These are phyloP conservation scores for Serendipita sp. DNA, from an alignment of 768 basidiomycete genomes.

Conservation along the genomic window DNA sequence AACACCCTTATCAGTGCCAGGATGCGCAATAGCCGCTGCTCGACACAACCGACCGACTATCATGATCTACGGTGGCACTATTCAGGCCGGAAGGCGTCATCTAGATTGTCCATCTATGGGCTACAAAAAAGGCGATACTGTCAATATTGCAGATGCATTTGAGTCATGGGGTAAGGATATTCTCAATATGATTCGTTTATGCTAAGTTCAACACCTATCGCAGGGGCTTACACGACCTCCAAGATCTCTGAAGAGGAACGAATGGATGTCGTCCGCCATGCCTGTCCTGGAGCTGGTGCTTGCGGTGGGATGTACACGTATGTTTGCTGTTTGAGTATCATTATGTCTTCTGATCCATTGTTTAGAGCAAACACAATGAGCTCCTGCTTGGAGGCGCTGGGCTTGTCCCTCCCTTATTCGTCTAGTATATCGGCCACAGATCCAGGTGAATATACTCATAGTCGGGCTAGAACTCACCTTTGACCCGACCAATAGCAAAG, in stretches of 20 bases:
- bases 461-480: background rate
- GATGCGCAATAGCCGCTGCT: constrained; percentile 70
- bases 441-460: constrained; percentile 30
- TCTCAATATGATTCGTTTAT: background rate
- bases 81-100: constrained; percentile 58
- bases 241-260: constrained; percentile 67
- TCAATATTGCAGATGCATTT: constrained; percentile 73
- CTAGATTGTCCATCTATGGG: constrained; percentile 22
- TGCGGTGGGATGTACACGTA: constrained; percentile 84
- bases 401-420: constrained; percentile 75
- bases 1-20: constrained; percentile 37
- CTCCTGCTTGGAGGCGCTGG: constrained; percentile 65
- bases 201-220: background rate
- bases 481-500: constrained; percentile 39
- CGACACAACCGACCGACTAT: constrained; percentile 81
- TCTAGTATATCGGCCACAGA: constrained; percentile 60
- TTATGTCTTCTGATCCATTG: background rate
- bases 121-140: constrained; percentile 59
- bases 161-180: constrained; percentile 56
- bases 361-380: constrained; percentile 76
- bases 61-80: constrained; percentile 75
- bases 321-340: constrained; percentile 14
- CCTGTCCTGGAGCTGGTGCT: constrained; percentile 72
- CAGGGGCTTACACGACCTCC: constrained; percentile 62
- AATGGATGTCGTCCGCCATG: constrained; percentile 70